Conservation (phyloP, 208 protist genomes). For the Wallacemonas rigidus region DNA sequence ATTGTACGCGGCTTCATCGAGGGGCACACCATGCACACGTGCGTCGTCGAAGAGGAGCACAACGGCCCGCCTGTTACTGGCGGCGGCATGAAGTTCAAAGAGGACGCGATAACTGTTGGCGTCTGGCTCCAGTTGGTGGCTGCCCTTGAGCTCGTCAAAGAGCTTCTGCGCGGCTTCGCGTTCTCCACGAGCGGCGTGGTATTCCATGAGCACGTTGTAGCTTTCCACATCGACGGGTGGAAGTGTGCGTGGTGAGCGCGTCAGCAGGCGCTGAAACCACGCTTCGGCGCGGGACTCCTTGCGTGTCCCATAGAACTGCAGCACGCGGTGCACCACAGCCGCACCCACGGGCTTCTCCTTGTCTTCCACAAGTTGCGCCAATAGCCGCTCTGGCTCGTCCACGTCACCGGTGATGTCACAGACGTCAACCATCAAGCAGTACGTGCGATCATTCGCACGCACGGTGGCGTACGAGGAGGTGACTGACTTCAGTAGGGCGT, state of each 20-base stretch:
- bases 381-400: conserved; percentile 10
- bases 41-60: conserved; percentile 77
- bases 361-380: conserved; percentile 38
- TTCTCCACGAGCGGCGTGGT: conserved; percentile 48
- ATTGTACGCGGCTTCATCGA: conserved; percentile 77
- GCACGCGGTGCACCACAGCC: conserved; percentile 36
- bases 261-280: conserved; percentile 55
- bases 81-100: conserved; percentile 49
- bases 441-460: conserved; percentile 65
- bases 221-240: conserved; percentile 47
- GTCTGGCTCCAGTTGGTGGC: conserved; percentile 54
- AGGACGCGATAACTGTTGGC: conserved; percentile 63
- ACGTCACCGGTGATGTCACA: conserved; percentile 33
- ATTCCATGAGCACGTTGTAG: conserved; percentile 62
- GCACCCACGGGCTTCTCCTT: conserved; percentile 19
- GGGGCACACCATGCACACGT: conserved; percentile 56
- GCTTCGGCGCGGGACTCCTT: conserved; percentile 46
- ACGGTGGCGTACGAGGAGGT: conserved; percentile 42
- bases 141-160: conserved; percentile 67
- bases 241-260: not conserved
- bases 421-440: conserved; percentile 65
- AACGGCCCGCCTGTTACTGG: conserved; percentile 34
- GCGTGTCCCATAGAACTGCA: conserved; percentile 47
- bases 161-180: conserved; percentile 50
- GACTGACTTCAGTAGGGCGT: conserved; percentile 25